Evolutionary conservation across 2,329 filamentous ascomycete species (phyloP).

Genomic region (Paramyrothecium sp.): DNA sequence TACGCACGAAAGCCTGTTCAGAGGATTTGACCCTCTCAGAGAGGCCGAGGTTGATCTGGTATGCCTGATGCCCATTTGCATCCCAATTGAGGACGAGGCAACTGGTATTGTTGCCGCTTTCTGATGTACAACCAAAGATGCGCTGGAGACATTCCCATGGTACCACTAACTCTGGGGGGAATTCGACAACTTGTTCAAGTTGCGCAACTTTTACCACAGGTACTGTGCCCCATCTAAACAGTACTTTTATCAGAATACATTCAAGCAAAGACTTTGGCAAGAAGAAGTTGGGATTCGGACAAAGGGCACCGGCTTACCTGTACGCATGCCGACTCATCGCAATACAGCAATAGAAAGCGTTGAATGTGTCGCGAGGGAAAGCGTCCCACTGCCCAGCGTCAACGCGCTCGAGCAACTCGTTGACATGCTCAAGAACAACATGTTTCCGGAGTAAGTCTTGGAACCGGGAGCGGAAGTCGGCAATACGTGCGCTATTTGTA

Average conservation of each 20-base stretch:
- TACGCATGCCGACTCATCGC: conserved; percentile 30
- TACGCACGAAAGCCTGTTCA: conserved; percentile 27
- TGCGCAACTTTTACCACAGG: conserved; percentile 31
- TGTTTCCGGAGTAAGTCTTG: conserved; percentile 16
- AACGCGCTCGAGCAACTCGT: conserved; percentile 14
- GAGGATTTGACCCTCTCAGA: conserved; percentile 18
- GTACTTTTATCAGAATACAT: background rate
- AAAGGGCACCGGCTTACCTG: background rate
- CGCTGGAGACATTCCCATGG: conserved; percentile 29
- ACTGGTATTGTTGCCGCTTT: conserved; percentile 28
- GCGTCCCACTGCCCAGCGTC: conserved; percentile 21
- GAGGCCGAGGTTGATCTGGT: conserved; percentile 29
- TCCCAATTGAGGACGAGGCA: conserved; percentile 31
- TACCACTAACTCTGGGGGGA: conserved; percentile 24
- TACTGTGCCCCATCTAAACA: conserved; percentile 26
- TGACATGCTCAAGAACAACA: conserved; percentile 18
- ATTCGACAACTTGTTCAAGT: conserved; percentile 23
- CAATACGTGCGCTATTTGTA: conserved; percentile 17
- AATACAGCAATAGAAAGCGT: conserved; percentile 30
- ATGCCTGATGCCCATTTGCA: conserved; percentile 17
- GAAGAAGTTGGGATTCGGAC: background rate
- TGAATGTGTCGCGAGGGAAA: conserved; percentile 25
- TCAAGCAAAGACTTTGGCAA: background rate
- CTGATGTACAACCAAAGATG: conserved; percentile 25
- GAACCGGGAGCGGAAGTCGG: conserved; percentile 16